phyloP scores from a whole-genome alignment of 805 yeast species.

The Teunomyces pallodes region DNA sequence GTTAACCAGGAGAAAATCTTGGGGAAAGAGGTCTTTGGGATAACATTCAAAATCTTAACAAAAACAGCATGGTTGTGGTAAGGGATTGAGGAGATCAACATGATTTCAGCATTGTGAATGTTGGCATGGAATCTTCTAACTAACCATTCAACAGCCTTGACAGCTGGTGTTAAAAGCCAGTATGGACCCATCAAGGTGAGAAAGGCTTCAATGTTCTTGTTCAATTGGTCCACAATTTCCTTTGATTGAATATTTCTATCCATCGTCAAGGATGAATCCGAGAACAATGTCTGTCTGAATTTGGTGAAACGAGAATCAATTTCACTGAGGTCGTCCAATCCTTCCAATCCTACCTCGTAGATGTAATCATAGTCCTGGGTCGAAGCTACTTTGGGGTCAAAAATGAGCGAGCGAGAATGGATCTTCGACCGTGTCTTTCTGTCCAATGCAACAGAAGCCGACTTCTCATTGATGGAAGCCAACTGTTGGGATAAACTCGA shows the following conservation, averaged over 20 bases:
- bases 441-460: constrained; percentile 75
- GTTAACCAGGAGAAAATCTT: constrained; percentile 69
- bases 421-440: constrained; percentile 82
- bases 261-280: constrained; percentile 72
- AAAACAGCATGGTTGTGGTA: constrained; percentile 74
- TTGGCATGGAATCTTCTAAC: constrained; percentile 88
- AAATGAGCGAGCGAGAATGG: constrained; percentile 85
- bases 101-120: constrained; percentile 69
- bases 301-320: constrained; percentile 73
- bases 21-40: constrained; percentile 64
- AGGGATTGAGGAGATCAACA: constrained; percentile 75
- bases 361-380: constrained; percentile 89
- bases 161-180: constrained; percentile 70
- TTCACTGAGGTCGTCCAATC: constrained; percentile 65
- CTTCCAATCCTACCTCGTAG: constrained; percentile 68
- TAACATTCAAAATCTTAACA: constrained; percentile 68
- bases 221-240: constrained; percentile 73
- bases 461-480: constrained; percentile 60
- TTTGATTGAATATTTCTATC: constrained; percentile 81
- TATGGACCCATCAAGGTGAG: constrained; percentile 72
- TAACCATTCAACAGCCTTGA: constrained; percentile 91
- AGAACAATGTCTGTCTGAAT: constrained; percentile 72
- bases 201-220: constrained; percentile 72
- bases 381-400: constrained; percentile 85
- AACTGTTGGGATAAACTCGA: constrained; percentile 79